These are phyloP conservation scores for Nicotiana tomentosiformis DNA, from an alignment of 257 asterid genomes.

Conservation along the genomic window DNA sequence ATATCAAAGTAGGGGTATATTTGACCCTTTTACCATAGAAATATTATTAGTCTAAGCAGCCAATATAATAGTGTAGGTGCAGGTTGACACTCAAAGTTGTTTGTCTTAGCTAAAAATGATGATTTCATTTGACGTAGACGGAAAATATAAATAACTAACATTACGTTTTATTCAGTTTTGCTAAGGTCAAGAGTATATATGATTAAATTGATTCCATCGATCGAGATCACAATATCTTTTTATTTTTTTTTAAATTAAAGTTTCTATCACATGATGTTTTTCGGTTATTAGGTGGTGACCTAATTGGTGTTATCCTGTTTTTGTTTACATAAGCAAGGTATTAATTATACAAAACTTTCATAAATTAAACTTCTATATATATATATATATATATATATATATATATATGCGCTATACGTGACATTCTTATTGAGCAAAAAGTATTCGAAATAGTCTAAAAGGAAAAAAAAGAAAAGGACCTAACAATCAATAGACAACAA, in stretches of 20 bases:
- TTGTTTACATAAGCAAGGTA: neutral
- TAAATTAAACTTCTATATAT: neutral
- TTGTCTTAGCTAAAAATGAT: neutral
- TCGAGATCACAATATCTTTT: neutral
- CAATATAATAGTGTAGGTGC: neutral
- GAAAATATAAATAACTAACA: neutral
- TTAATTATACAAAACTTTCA: neutral
- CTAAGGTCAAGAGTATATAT: neutral
- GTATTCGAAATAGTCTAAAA: neutral
- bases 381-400: too few species aligned
- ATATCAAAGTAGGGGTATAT: too few species aligned
- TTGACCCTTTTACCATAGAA: neutral
- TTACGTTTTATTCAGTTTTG: neutral
- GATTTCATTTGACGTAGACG: conserved; percentile 1
- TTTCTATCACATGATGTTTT: neutral
- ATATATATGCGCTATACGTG: neutral
- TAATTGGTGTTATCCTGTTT: neutral
- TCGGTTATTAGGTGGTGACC: neutral
- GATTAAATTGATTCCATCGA: neutral
- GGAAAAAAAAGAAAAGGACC: too few species aligned
- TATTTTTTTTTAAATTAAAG: neutral
- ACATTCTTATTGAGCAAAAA: neutral
- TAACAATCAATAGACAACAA: too few species aligned
- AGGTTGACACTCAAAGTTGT: neutral
- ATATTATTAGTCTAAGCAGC: neutral